phyloP scores from a whole-genome alignment of 2,329 filamentous ascomycete genomes.

The Emericellopsis cladophorae region DNA sequence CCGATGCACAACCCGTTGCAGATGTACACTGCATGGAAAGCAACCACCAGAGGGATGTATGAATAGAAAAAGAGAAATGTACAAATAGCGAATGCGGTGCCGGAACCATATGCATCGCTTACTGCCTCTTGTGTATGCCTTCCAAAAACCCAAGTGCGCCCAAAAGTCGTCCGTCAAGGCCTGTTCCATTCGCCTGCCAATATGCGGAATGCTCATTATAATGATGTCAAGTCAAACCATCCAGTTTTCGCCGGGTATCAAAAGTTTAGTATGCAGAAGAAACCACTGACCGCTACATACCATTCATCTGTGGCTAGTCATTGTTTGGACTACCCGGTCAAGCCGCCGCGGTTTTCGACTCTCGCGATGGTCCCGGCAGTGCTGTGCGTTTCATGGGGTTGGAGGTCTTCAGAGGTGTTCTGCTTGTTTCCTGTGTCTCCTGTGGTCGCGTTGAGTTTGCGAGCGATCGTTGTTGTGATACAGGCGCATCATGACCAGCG shows the following conservation, averaged over 20 bases:
- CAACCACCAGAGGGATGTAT: background rate
- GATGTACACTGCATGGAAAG: background rate
- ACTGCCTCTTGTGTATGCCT: too few species aligned
- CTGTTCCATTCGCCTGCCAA: too few species aligned
- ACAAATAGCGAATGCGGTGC: slow-evolving; percentile 1
- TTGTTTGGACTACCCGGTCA: slow-evolving; percentile 7
- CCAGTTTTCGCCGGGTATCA: slow-evolving; percentile 21
- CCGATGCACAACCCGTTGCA: background rate
- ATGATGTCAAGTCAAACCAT: background rate
- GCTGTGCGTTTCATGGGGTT: slow-evolving; percentile 20
- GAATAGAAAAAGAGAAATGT: background rate
- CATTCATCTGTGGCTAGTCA: background rate
- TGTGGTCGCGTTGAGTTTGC: slow-evolving; percentile 15
- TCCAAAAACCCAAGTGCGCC: background rate
- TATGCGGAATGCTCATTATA: background rate
- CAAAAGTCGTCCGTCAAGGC: too few species aligned
- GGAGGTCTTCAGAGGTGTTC: slow-evolving; percentile 18
- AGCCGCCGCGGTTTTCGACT: slow-evolving; percentile 20
- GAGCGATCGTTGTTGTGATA: slow-evolving; percentile 13
- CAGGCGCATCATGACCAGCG: slow-evolving; percentile 9
- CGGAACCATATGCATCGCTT: background rate
- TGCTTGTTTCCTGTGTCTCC: slow-evolving; percentile 30
- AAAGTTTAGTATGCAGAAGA: slow-evolving; percentile 10
- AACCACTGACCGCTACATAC: background rate
- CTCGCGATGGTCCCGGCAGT: slow-evolving; percentile 16